Base-by-base conservation (phyloP, 352 stramenopile species). In the Aphanomyces cochlioides region DNA sequence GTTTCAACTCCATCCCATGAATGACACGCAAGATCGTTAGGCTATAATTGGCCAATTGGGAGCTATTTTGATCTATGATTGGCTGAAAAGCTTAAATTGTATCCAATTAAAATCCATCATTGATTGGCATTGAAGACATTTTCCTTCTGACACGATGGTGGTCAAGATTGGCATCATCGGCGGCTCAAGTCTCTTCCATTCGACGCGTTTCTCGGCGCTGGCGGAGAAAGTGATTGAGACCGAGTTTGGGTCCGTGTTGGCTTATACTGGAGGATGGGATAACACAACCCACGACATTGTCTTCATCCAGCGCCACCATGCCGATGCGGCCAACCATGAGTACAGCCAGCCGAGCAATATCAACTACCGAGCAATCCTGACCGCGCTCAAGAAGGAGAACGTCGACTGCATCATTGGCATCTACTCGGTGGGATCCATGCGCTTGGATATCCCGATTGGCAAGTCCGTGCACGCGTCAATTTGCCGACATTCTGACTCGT, bases 381-480 rank as follows among this genome's bases (percentile, higher is more conserved):
- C 74, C 21, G 87, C 87, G 36, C 72, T 95, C n/a, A 83, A 91
- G 70, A 56, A 78, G 39, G 60, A 78, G 15, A 65, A 76, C 40
- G 91, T 82, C 66, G 79, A 87, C 40, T 83, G 82, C 38, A 85
- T 95, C 17, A 66, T 96, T 13, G 89, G 87, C 56, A 78, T 95
- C 63, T 96, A 93, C 79, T 95, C 87, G 58, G 89, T 96, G 28
- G 89, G 89, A 7, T 96, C 89, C 64, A 92, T 96, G 86, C 84
- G 75, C 15, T 40, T 66, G 36, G 60, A 77, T 41, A 82, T 90
- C 36, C 56, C 56, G 19, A 77, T 90, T 47, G 84, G 84, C 1
- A 66, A 76, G 72, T 79, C 66, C 59, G 72, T 67, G 1, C n/a
- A 17, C 57, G 5, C 60, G 10, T 71, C 7, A 15, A 53, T 19